Conservation (phyloP, 2,329 filamentous ascomycete species). For the Endothia cerciana region DNA sequence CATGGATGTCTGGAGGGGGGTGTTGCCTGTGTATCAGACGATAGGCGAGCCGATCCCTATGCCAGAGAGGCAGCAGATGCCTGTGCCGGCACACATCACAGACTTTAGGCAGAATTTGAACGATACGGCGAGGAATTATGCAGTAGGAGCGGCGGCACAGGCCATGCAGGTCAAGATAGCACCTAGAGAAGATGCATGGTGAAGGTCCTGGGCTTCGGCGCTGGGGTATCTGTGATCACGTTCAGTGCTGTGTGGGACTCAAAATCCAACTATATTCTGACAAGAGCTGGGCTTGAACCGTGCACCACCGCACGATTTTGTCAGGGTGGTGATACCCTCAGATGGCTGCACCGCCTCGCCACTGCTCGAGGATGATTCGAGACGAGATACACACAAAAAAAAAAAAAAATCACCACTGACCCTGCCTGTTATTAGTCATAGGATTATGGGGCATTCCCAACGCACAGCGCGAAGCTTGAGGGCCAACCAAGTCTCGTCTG, state of each 20-base stretch:
- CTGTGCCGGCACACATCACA: conserved; percentile 64
- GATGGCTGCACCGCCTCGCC: neutral
- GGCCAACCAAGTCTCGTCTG: conserved; percentile 5
- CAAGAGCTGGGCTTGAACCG: neutral
- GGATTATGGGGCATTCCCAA: conserved; percentile 6
- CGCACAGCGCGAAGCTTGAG: conserved; percentile 12
- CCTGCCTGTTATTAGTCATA: conserved; percentile 8
- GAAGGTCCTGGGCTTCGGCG: neutral
- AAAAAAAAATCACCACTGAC: conserved; percentile 8
- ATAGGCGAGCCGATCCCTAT: conserved; percentile 67
- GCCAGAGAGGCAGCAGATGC: conserved; percentile 59
- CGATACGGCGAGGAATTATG: conserved; percentile 29
- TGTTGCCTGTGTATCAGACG: conserved; percentile 64
- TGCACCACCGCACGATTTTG: neutral
- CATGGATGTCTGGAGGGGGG: conserved; percentile 56
- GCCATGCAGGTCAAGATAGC: conserved; percentile 24
- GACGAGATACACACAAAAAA: neutral
- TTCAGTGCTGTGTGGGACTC: too few species aligned
- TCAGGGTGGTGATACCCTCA: too few species aligned
- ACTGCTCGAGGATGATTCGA: too few species aligned
- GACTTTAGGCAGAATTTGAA: conserved; percentile 46
- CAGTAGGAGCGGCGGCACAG: conserved; percentile 33
- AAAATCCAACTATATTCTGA: neutral
- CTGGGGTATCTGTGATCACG: too few species aligned
- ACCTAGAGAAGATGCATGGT: neutral